phyloP scores from a whole-genome alignment of 2,329 filamentous ascomycete genomes.

The Aspergillus sergii region DNA sequence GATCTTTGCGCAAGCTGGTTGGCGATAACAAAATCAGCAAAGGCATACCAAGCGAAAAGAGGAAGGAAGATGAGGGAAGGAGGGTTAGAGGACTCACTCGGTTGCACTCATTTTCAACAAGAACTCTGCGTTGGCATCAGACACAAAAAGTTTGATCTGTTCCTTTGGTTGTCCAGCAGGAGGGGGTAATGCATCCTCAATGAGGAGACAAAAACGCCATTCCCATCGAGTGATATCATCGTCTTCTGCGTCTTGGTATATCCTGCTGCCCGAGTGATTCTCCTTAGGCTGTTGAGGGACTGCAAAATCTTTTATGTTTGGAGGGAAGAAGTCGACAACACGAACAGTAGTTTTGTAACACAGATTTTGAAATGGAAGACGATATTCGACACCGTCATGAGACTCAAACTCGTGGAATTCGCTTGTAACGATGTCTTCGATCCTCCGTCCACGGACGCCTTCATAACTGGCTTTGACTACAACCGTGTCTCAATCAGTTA shows the following conservation, averaged over 20 bases:
- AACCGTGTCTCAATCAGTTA: slow-evolving; percentile 13
- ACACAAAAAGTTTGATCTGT: slow-evolving; percentile 69
- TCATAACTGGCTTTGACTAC: slow-evolving; percentile 52
- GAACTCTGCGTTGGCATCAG: slow-evolving; percentile 59
- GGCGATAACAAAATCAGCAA: not conserved
- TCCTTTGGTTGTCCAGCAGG: slow-evolving; percentile 42
- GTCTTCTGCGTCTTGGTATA: slow-evolving; percentile 26
- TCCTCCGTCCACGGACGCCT: slow-evolving; percentile 40
- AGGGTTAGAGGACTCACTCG: slow-evolving; percentile 49
- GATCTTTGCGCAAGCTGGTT: slow-evolving; percentile 59
- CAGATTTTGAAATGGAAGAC: slow-evolving; percentile 72
- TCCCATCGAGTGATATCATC: slow-evolving; percentile 60
- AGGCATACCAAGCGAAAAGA: not conserved
- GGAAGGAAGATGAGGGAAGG: too few relatives aligned
- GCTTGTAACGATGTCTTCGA: slow-evolving; percentile 55
- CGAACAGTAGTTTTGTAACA: slow-evolving; percentile 71
- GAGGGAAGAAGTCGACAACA: slow-evolving; percentile 80
- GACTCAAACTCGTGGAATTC: slow-evolving; percentile 50
- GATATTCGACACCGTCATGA: slow-evolving; percentile 47
- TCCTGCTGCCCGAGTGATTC: slow-evolving; percentile 40
- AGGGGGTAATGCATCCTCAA: slow-evolving; percentile 66
- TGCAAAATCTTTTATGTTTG: slow-evolving; percentile 71
- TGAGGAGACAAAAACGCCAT: slow-evolving; percentile 79
- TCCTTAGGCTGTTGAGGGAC: slow-evolving; percentile 52
- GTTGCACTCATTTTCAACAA: slow-evolving; percentile 59